These are phyloP conservation scores for Tulasnella sp. DNA, from an alignment of 768 basidiomycete species.

Conservation along the genomic window DNA sequence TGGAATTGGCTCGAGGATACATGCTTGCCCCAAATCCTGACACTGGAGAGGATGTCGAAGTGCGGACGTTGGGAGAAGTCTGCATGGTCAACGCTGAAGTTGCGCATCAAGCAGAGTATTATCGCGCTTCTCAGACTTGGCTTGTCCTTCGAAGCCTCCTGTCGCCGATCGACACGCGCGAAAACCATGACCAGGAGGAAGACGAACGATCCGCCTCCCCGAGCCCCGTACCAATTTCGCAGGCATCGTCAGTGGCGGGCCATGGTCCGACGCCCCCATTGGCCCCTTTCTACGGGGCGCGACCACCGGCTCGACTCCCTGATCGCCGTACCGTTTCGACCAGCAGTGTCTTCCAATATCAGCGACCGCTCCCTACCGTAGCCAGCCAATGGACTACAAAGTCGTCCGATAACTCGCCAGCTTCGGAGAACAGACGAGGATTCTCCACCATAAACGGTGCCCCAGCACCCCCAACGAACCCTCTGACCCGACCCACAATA, in stretches of 20 bases:
- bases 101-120: constrained; percentile 57
- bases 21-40: constrained; percentile 42
- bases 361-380: background rate
- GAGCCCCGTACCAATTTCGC: background rate
- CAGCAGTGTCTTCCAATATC: constrained; percentile 4
- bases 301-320: background rate
- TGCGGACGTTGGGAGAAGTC: constrained; percentile 33
- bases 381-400: background rate
- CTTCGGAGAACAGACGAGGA: constrained; percentile 15
- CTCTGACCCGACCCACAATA: constrained; percentile 5
- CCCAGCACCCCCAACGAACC: background rate
- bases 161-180: background rate
- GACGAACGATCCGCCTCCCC: background rate
- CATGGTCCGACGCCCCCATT: constrained; percentile 32
- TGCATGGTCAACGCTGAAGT: constrained; percentile 40
- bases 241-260: constrained; percentile 17
- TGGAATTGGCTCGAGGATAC: constrained; percentile 61
- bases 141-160: constrained; percentile 46
- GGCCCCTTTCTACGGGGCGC: constrained; percentile 34
- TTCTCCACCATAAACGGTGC: background rate
- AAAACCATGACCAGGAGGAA: background rate
- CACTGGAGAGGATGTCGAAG: constrained; percentile 61
- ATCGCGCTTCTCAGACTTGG: constrained; percentile 64
- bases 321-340: constrained; percentile 15
- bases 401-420: constrained; percentile 25